Base-by-base conservation (phyloP, 148 eudicot genomes). In the Dysphania ambrosioides region DNA sequence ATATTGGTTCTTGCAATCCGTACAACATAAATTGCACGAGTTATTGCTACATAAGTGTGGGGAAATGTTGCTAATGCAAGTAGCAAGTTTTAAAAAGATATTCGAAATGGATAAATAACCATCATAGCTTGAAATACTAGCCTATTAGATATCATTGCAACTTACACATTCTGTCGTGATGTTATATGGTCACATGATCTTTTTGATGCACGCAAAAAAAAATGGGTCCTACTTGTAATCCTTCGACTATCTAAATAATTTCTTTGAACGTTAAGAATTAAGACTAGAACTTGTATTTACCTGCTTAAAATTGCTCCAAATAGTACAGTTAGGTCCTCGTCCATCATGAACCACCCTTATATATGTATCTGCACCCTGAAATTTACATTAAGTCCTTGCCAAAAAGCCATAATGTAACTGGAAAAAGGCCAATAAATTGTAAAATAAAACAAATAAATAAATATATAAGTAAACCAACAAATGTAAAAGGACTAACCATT, bases 311-410 rank as follows among this genome's bases (percentile, higher is more conserved):
- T 95, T 95, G 86, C 99, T 95, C 99, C 99, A 95, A 69, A 95
- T 97, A 79, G 77, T 78, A 73, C 79, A 64, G 49, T 81, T 66
- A 51, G 99, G 99, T 30, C 99, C 99, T 74, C 90, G 92, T 34
- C 97, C 99, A 79, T 96, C 99, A 79, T 97, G 97, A 73, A 96
- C 99, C 79, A 96, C 99, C 82, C 99, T 84, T 74, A 96, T 96
- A 79, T 96, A 97, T 77, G 92, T 96, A 71, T 96, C 97, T 90
- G 99, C 99, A 88, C 97, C 97, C 97, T 96, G 94, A 88, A 79
- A 74, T 77, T 73, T 76, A 77, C 26, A 79, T 87, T 77, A 88
- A 88, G 76, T 36, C 34, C 76, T 67, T 58, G 70, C 23, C 38
- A 34, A 60, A n/a, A 66, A 67, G 30, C 63, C 19, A 57, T 38